Evolutionary conservation across 768 basidiomycete genomes (phyloP).

Genomic region (Kwoniella dendrophila): DNA sequence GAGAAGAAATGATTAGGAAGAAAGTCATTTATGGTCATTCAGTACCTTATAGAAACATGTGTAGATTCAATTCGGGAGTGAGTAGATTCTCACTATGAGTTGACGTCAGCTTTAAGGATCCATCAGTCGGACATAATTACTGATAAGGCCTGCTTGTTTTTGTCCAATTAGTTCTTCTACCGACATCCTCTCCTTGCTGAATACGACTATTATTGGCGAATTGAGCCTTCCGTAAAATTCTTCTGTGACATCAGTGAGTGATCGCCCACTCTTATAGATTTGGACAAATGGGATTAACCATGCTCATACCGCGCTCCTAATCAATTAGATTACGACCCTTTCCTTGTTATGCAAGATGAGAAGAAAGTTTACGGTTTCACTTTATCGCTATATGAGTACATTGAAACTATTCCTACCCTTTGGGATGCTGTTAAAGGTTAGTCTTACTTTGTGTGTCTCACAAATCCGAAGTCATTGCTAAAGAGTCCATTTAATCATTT

Average conservation of each 20-base stretch:
- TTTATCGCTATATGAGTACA: conserved; percentile 75
- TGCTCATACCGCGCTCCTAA: neutral
- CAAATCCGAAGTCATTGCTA: neutral
- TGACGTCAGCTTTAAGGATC: no score
- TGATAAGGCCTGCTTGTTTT: neutral
- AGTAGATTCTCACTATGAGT: conserved; percentile 46
- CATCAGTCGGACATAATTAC: neutral
- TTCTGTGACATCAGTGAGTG: conserved; percentile 67
- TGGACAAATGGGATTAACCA: neutral
- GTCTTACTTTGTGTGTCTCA: conserved; percentile 10
- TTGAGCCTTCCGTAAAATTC: conserved; percentile 80
- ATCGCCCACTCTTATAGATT: neutral
- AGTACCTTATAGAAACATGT: conserved; percentile 84
- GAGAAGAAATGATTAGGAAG: conserved; percentile 67
- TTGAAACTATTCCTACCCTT: conserved; percentile 75
- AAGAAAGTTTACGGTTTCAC: conserved; percentile 89
- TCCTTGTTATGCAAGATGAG: conserved; percentile 75
- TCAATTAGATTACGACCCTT: conserved; percentile 68
- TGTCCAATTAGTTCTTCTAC: conserved; percentile 71
- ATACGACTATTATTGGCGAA: conserved; percentile 87
- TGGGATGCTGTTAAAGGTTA: conserved; percentile 75
- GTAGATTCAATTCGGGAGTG: conserved; percentile 89
- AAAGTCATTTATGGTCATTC: conserved; percentile 64
- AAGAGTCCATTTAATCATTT: neutral
- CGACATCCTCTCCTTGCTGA: conserved; percentile 72